A percentile compares a stretch with the other conserved stretches of the same genome.
Evolutionary conservation across 257 asterid species (phyloP).

Genomic region (Salvia miltiorrhiza): DNA sequence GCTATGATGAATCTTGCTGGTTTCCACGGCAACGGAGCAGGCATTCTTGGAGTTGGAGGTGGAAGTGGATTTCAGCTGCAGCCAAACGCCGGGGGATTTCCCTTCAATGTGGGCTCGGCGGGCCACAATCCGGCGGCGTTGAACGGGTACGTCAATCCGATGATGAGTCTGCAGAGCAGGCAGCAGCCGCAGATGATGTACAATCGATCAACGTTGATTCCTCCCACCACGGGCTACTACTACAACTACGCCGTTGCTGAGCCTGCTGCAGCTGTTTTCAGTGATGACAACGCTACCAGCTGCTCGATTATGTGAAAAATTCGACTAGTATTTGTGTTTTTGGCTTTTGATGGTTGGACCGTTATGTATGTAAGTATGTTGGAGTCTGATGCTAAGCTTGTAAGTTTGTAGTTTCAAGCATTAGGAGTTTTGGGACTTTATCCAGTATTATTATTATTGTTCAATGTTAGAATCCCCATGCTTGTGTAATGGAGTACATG

Average conservation of each 20-base stretch:
- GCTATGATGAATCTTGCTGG: constrained; percentile 78
- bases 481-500: too few relatives aligned
- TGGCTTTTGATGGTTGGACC: background rate
- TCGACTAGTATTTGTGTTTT: background rate
- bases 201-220: constrained; percentile 48
- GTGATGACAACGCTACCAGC: constrained; percentile 59
- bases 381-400: background rate
- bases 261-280: constrained; percentile 35
- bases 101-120: background rate
- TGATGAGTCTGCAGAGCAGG: constrained; percentile 15
- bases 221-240: constrained; percentile 51
- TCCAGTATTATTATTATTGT: background rate
- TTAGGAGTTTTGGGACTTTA: background rate
- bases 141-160: constrained; percentile 28
- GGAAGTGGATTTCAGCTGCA: constrained; percentile 10
- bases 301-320: constrained; percentile 56
- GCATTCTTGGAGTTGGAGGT: background rate
- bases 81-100: constrained; percentile 8
- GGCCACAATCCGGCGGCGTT: constrained; percentile 27
- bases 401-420: background rate
- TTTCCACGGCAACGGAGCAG: constrained; percentile 44
- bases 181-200: constrained; percentile 46
- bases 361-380: background rate
- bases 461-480: too few relatives aligned
- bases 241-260: constrained; percentile 28